Base-by-base conservation (phyloP, 768 basidiomycete species). In the Auriculariales sp. region DNA sequence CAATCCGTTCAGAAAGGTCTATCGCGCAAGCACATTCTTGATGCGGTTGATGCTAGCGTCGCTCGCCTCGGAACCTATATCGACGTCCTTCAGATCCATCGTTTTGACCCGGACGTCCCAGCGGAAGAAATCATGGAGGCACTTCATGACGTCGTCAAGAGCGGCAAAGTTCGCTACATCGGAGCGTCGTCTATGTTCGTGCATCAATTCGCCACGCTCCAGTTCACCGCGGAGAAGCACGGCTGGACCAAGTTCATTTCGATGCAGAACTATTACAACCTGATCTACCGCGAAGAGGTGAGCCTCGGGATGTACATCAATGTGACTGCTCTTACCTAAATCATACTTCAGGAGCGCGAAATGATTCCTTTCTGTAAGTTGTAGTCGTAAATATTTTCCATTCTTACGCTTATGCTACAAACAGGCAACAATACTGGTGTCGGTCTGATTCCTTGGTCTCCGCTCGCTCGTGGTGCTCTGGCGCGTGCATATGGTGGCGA, bases 81-180 rank as follows among this genome's bases (percentile, higher is more conserved):
- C 55, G 73, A 73, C 56, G 51, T 72, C 1, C 61, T 75, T 30
- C 73, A 74, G 52, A 67, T 72, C 33, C 74, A 75, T 39, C 56
- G 65, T 9, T 70, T 63, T 31, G 73, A 73, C 48, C 28, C 54
- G 6, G 49, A 54, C 0, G 63, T 66, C 0, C 61, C 73, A 3
- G 49, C 62, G 0, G 67, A 67, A 42, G 72, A 74, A 57, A 75
- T 67, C 0, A 74, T 74, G 73, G 67, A 68, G 44, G 73, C 72
- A 1, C 60, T 75, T 3, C 69, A 74, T 48, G 74, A 74, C 53
- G 67, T 75, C 24, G 68, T 75, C 0, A 58, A 70, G 53, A 62
- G 58, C 12, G 71, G 73, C 14, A 71, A 72, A 54, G 74, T 73
- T 22, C 62, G 73, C 29, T 78, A 76, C 53, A 67, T 75, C 31